These are phyloP conservation scores for Fusarium denticulatum DNA, from an alignment of 2,329 filamentous ascomycete genomes.

Conservation along the genomic window DNA sequence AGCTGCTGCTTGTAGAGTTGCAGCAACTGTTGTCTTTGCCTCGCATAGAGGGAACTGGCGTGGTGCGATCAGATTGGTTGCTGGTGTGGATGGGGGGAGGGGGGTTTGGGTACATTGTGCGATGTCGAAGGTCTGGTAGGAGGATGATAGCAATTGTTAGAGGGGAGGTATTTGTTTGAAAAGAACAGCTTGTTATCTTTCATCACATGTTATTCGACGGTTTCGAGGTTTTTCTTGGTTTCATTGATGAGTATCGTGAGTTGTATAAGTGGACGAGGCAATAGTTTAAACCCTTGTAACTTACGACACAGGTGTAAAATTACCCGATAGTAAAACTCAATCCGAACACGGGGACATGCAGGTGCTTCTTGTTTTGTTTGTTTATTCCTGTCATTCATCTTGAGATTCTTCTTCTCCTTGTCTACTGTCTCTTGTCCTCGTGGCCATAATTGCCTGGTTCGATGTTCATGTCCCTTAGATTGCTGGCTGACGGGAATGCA, in stretches of 20 bases:
- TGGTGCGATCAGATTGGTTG: constrained; percentile 35
- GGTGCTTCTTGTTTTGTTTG: not conserved
- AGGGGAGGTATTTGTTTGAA: constrained; percentile 20
- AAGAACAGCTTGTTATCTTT: not conserved
- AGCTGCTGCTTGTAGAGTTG: constrained; percentile 27
- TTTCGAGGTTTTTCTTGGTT: constrained; percentile 6
- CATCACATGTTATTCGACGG: constrained; percentile 1
- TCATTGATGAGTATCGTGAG: not conserved
- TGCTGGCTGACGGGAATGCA: constrained; percentile 37
- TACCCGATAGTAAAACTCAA: constrained; percentile 14
- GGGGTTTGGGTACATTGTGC: constrained; percentile 14
- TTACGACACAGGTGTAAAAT: not conserved
- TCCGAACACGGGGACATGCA: constrained; percentile 29
- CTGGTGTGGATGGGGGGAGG: constrained; percentile 22
- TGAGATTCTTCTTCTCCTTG: not conserved
- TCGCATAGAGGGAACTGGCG: constrained; percentile 39
- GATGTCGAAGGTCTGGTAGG: constrained; percentile 9
- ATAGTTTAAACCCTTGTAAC: constrained; percentile 2
- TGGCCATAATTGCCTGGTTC: constrained; percentile 36
- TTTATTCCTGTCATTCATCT: constrained; percentile 1
- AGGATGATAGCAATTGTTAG: constrained; percentile 27
- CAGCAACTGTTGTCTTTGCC: constrained; percentile 39
- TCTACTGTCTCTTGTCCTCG: constrained; percentile 17
- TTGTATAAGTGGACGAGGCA: not conserved
- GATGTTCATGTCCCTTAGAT: not conserved